These are phyloP conservation scores for Cladosporium sp. DNA, from an alignment of 2,329 filamentous ascomycete genomes.

Conservation along the genomic window DNA sequence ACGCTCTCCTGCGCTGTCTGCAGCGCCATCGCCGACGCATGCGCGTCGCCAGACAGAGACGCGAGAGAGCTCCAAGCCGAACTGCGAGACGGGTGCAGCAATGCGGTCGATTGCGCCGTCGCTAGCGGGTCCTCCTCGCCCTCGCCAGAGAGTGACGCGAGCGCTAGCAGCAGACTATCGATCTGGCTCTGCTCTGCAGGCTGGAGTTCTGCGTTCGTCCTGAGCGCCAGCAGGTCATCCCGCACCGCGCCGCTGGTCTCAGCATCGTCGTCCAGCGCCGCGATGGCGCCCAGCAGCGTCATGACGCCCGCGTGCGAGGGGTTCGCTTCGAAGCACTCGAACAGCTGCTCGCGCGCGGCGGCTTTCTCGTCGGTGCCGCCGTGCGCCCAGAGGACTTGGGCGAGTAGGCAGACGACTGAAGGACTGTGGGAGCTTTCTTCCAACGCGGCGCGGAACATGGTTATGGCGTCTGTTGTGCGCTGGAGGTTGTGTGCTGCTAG, in stretches of 20 bases:
- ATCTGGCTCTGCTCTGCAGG: conserved; percentile 62
- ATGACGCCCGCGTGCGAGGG: conserved; percentile 74
- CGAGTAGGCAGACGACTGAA: conserved; percentile 78
- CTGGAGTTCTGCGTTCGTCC: conserved; percentile 59
- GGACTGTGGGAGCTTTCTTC: conserved; percentile 69
- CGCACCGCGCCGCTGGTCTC: conserved; percentile 76
- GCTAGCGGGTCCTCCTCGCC: conserved; percentile 42
- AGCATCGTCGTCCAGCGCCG: conserved; percentile 69
- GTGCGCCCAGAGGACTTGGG: conserved; percentile 90
- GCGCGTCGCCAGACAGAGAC: conserved; percentile 48
- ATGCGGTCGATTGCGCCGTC: conserved; percentile 68
- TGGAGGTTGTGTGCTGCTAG: conserved; percentile 70
- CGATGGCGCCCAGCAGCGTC: conserved; percentile 75
- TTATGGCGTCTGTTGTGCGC: conserved; percentile 62
- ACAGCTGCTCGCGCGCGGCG: conserved; percentile 71
- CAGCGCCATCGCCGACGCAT: conserved; percentile 70
- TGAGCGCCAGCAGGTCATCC: conserved; percentile 67
- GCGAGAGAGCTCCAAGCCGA: conserved; percentile 76
- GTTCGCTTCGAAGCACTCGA: conserved; percentile 68
- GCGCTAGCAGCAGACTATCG: conserved; percentile 67
- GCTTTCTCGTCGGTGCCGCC: conserved; percentile 67
- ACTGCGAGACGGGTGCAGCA: conserved; percentile 73
- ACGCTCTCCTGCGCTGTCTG: conserved; percentile 69
- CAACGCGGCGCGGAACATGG: conserved; percentile 73
- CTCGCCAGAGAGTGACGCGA: conserved; percentile 52